A percentile compares a stretch with the other conserved stretches of the same genome.
These are phyloP conservation scores for Turnera subulata DNA, from an alignment of 345 rosid species.

Conservation along the genomic window DNA sequence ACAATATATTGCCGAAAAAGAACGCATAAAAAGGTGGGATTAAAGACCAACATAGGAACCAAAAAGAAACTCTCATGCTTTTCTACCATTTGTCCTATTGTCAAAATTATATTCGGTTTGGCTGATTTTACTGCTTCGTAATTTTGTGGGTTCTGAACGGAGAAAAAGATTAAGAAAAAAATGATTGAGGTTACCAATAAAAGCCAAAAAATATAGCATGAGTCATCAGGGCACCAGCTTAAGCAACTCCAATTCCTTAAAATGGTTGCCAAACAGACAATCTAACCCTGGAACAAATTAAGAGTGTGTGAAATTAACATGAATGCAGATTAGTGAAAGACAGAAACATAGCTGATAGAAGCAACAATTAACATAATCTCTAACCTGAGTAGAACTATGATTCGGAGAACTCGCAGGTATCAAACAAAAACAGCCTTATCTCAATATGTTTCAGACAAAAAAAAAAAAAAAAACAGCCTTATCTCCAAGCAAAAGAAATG, in stretches of 20 bases:
- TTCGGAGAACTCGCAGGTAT: slow-evolving; percentile 47
- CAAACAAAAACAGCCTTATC: too few relatives aligned
- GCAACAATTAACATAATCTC: slow-evolving; percentile 32
- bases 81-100: slow-evolving; percentile 18
- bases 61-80: slow-evolving; percentile 13
- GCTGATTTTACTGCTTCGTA: slow-evolving; percentile 15
- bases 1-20: not conserved
- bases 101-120: slow-evolving; percentile 28
- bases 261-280: too few relatives aligned
- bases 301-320: not conserved
- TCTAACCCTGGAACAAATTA: too few relatives aligned
- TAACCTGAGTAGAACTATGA: slow-evolving; percentile 35
- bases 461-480: too few relatives aligned
- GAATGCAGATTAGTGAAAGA: too few relatives aligned
- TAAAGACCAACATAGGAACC: not conserved
- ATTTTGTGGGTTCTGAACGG: slow-evolving; percentile 31
- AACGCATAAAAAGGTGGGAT: not conserved
- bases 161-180: not conserved
- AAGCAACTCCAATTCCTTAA: too few relatives aligned
- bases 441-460: too few relatives aligned
- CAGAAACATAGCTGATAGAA: too few relatives aligned
- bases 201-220: too few relatives aligned
- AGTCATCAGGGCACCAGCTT: too few relatives aligned
- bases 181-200: too few relatives aligned
- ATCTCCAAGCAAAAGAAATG: not conserved